Evolutionary conservation across 2,329 filamentous ascomycete genomes (phyloP), one percentile per base, ranked within the genome.

Genomic region (Pseudomassariella vexata): DNA sequence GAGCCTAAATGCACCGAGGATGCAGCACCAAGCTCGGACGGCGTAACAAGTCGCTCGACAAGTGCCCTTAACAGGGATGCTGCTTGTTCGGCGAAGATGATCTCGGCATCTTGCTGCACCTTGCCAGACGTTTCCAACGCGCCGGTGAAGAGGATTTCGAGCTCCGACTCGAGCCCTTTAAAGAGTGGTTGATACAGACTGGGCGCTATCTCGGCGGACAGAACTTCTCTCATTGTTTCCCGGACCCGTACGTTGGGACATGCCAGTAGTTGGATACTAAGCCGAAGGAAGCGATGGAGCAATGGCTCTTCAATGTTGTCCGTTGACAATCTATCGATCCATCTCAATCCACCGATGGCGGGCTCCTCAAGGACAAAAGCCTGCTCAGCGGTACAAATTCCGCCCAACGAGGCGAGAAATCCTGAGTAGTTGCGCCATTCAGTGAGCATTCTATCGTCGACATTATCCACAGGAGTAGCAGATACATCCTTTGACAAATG

Each of bases 351-450:
- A 33, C 68, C 66, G 9, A 76, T 56, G 11, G 68, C 59, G 11
- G 74, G 63, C 32, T 82, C 79, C 29, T 82, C 79, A 5, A 76
- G 49, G 9, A 68, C 59, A 31, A 67, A 60, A 29, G 70, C 62
- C 47, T 77, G 72, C 35, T 76, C 71, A 3, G 78, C 71, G 7
- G 74, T 74, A 50, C 79, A 84, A 33, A 78, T 70, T 3, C 79
- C 79, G 10, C 77, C 79, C 5, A 83, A 57, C 0, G 79, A 81
- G 5, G 78, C 78, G 9, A 84, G 62, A 41, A 84, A 82, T 0
- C 79, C 79, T 2, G 79, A 82, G 45, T 77, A 71, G 41, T 83
- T 84, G 22, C 79, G 69, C 79, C 79, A 84, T 46, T 82, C 76
- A 1, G 71, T 66, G 10, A 82, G 55, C 3, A 64, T 62, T 37